Base-by-base conservation (phyloP, 2,329 filamentous ascomycete genomes). In the Dactylonectria estremocensis region DNA sequence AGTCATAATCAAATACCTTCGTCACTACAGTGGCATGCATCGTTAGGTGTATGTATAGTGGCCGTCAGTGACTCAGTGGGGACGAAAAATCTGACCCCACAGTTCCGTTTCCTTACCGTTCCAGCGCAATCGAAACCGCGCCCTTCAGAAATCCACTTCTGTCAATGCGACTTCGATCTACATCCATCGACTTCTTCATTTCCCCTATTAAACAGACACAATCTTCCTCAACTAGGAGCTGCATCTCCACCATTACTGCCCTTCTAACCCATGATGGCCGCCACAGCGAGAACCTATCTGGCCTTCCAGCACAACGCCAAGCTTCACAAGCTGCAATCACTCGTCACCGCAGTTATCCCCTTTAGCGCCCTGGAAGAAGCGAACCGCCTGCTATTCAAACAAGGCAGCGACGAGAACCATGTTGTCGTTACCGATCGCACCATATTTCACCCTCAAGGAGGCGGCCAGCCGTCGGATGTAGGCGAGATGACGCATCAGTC, bases 361-460 rank as follows among this genome's bases (percentile, higher is more conserved):
- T 85, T 90, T 67, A 74, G 82, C 0, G 77, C 80, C 2, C 83
- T 92, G 1, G 83, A 88, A 3, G 81, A 86, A 37, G 78, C 82
- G 35, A 87, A 89, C 63, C 85, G 82, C 58, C 76, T 80, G 7
- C 85, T 93, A 10, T 90, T 90, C 82, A 92, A 92, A 76, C 80
- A 86, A 13, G 84, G 81, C 5, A 77, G 77, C 9, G 83, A 86
- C 5, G 77, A 84, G 2, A 84, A 89, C 71, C 84, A 86, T 73
- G 86, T 90, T n/a, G 78, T 93, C 20, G 84, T 89, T 6, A 92
- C 90, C 0, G 82, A 87, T 2, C 80, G 87, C 53, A 94, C 92
- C n/a, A 90, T 94, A 68, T 94, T 94, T 80, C 90, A 94, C 69
- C 89, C 91, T 0, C 92, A 94, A 78, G 92, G 92, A 20, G 92